phyloP scores from a whole-genome alignment of 2,329 filamentous ascomycete genomes.

The Escovopsis sp. region DNA sequence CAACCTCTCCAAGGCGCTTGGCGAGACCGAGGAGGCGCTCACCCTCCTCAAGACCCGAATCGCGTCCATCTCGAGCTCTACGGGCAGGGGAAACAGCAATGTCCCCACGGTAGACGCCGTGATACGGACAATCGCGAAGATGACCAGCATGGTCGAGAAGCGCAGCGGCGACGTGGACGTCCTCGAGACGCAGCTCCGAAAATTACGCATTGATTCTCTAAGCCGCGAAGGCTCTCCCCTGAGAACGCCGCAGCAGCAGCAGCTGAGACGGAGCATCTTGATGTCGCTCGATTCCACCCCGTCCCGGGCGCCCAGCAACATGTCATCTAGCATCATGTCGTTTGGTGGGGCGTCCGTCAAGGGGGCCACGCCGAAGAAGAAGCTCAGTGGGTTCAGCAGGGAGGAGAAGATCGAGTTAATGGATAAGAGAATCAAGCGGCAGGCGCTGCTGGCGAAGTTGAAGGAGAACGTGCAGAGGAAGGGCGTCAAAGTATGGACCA shows the following conservation, averaged over 20 bases:
- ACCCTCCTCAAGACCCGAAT: constrained; percentile 68
- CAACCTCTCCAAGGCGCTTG: constrained; percentile 57
- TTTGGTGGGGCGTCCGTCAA: constrained; percentile 20
- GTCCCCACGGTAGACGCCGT: constrained; percentile 85
- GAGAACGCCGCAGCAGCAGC: constrained; percentile 23
- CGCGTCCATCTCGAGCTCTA: constrained; percentile 38
- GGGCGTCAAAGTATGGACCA: constrained; percentile 34
- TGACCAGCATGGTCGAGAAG: constrained; percentile 86
- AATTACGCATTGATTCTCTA: constrained; percentile 39
- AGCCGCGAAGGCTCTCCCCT: constrained; percentile 30
- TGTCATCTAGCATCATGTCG: constrained; percentile 22
- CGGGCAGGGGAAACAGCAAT: constrained; percentile 30
- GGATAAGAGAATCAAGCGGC: constrained; percentile 37
- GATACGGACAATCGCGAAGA: constrained; percentile 77
- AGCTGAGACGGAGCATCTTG: constrained; percentile 21
- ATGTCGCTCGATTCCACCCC: constrained; percentile 30
- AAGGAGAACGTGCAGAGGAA: constrained; percentile 32
- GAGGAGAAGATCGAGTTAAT: constrained; percentile 44
- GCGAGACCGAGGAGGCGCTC: constrained; percentile 66
- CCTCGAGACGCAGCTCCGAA: constrained; percentile 73
- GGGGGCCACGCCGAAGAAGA: constrained; percentile 40
- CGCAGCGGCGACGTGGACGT: constrained; percentile 84
- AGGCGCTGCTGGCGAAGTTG: constrained; percentile 37
- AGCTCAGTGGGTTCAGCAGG: constrained; percentile 44
- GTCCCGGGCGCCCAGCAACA: constrained; percentile 27